Evolutionary conservation across 345 rosid species (phyloP), one percentile per base, ranked within the genome.

Genomic region (Draba incana): DNA sequence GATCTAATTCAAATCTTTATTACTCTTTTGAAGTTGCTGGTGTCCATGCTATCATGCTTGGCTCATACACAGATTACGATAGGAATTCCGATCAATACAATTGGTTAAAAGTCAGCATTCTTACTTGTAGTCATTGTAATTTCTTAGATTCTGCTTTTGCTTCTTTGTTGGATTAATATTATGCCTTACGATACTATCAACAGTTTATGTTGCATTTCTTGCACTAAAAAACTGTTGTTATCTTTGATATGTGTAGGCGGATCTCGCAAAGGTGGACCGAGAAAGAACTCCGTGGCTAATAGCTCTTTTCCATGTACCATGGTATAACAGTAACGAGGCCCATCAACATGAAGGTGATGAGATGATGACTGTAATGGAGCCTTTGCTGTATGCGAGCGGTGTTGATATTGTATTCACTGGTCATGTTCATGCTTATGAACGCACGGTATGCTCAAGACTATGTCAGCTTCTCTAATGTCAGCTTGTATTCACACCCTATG

Each of bases 361-460:
- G 10, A 94, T 94, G 98, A 89, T 85, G 95, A 83, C 62, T 62
- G 79, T 81, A 65, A 84, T 89, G 92, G 99, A 94, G 81, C 93
- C 93, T 42, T 74, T 94, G 76, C 85, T 94, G 35, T 80, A 85
- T 71, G 86, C 88, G 28, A 92, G 92, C 64, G 71, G 88, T 54
- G 98, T 83, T 31, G 99, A 94, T 76, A 37, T 94, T 4, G 77
- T 89, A 37, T 69, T 94, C 16, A 79, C 96, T 37, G 99, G 99
- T 12, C 97, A 91, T 65, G 98, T 94, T 42, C 99, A 94, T 85
- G 97, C 99, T 70, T 94, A 94, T 61, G 99, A 94, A 80, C 90
- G 92, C 66, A 58, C 92, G 68, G 99, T 94, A 81, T 63, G 83
- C 10, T 56, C 25, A 49, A 49, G 54, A 12, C 10, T 45, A 4